Percentiles rank a stretch among this genome's conserved stretches.
phyloP scores from a whole-genome alignment of 345 rosid species.

The Gossypium stocksii region DNA sequence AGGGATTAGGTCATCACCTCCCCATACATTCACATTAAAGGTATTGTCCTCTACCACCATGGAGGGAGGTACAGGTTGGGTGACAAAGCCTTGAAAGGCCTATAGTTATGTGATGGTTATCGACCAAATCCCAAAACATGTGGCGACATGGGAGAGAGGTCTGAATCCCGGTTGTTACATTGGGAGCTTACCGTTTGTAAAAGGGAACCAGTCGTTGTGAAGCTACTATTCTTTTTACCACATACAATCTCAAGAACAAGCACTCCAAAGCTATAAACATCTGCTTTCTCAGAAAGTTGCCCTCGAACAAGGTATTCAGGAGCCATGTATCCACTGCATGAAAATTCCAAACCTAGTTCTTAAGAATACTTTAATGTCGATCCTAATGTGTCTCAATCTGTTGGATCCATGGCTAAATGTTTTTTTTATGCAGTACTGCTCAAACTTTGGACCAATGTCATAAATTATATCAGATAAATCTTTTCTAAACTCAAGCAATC shows the following conservation, averaged over 20 bases:
- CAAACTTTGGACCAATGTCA: background rate
- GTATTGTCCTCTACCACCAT: background rate
- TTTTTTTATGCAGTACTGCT: background rate
- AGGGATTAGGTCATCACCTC: background rate
- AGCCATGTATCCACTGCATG: constrained; percentile 56
- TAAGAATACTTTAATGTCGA: background rate
- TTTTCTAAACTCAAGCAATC: constrained; percentile 32
- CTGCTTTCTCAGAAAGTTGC: constrained; percentile 51
- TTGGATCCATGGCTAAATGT: background rate
- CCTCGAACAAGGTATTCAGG: constrained; percentile 53
- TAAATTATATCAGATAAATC: background rate
- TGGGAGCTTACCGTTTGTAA: constrained; percentile 35
- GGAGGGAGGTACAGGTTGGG: background rate
- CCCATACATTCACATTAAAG: background rate
- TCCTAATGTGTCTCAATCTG: background rate
- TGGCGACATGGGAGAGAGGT: background rate
- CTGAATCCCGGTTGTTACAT: background rate
- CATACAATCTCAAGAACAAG: constrained; percentile 41
- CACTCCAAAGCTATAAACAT: constrained; percentile 53
- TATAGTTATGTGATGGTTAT: background rate
- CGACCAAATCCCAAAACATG: background rate
- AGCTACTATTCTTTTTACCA: constrained; percentile 35
- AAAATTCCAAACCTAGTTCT: background rate
- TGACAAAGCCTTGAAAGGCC: background rate
- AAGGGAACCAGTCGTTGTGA: constrained; percentile 33